Evolutionary conservation across 225 moss, liverwort and hornwort genomes (phyloP).

Genomic region (Ulota crispa): DNA sequence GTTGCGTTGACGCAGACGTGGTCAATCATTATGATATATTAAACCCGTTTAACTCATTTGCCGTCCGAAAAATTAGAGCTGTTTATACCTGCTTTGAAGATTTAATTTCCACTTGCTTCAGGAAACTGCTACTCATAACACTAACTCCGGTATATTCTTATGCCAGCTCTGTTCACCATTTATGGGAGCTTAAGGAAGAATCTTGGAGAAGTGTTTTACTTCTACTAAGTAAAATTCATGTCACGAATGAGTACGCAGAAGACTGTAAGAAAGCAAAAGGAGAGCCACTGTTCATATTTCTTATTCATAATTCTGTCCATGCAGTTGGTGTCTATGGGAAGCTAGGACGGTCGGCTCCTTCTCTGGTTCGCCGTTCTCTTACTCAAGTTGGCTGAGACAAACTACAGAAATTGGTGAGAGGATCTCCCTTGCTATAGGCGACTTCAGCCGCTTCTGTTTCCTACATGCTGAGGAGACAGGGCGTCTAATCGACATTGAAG

Average conservation of each 20-base stretch:
- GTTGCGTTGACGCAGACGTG: background rate
- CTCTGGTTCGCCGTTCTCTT: slow-evolving; percentile 5
- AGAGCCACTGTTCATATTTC: slow-evolving; percentile 8
- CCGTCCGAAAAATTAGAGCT: background rate
- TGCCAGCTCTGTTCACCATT: slow-evolving; percentile 7
- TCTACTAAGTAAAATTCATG: background rate
- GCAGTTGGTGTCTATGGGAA: slow-evolving; percentile 3
- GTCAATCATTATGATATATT: background rate
- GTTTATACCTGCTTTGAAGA: slow-evolving; percentile 6
- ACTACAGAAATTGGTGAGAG: slow-evolving; percentile 11
- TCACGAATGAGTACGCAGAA: background rate
- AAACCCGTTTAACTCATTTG: background rate
- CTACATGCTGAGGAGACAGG: slow-evolving; percentile 6
- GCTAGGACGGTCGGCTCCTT: slow-evolving; percentile 20
- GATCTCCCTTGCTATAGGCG: slow-evolving; percentile 15
- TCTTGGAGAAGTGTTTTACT: background rate
- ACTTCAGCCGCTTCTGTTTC: slow-evolving; percentile 15
- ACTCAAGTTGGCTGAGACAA: background rate
- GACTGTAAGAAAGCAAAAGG: slow-evolving; percentile 14
- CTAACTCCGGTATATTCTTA: background rate
- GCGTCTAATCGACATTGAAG: slow-evolving; percentile 7
- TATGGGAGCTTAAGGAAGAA: background rate
- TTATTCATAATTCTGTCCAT: slow-evolving; percentile 5
- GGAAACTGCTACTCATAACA: slow-evolving; percentile 6
- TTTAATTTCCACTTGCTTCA: background rate